These are phyloP conservation scores for Chytriomyces sp. DNA, from an alignment of 192 early-diverging fungal species.

Conservation along the genomic window DNA sequence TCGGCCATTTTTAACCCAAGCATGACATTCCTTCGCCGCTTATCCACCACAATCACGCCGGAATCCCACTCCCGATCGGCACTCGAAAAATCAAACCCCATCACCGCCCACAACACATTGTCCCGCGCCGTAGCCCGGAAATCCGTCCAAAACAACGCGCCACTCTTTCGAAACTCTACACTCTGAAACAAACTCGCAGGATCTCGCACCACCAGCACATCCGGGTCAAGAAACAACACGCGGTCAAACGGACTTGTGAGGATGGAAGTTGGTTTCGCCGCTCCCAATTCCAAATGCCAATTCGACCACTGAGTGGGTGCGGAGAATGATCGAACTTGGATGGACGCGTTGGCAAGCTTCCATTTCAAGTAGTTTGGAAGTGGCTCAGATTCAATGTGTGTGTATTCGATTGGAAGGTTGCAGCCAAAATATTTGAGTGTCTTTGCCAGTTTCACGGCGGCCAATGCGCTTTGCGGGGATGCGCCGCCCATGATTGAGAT, in stretches of 20 bases:
- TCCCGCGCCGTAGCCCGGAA: conserved; percentile 1
- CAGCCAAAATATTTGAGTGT: conserved; percentile 4
- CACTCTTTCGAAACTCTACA: not conserved
- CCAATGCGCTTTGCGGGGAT: too few relatives aligned
- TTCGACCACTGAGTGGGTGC: not conserved
- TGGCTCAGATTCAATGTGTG: conserved; percentile 8
- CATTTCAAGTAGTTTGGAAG: not conserved
- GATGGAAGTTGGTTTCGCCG: conserved; percentile 19
- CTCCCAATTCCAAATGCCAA: not conserved
- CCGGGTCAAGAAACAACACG: conserved; percentile 15
- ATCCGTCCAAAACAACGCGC: conserved; percentile 24
- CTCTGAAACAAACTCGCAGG: not conserved
- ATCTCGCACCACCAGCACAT: not conserved
- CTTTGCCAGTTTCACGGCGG: too few relatives aligned
- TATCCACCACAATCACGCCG: conserved; percentile 8
- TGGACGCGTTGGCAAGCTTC: not conserved
- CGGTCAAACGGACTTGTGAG: conserved; percentile 6
- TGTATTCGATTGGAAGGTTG: conserved; percentile 13
- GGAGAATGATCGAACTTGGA: conserved; percentile 7
- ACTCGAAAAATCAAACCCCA: conserved; percentile 3
- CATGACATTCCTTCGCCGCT: not conserved
- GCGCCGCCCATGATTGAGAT: too few relatives aligned
- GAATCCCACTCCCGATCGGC: conserved; percentile 16
- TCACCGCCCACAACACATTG: conserved; percentile 2
- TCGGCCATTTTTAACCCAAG: conserved; percentile 1